Evolutionary conservation across 2,329 filamentous ascomycete genomes (phyloP).

Genomic region (Penicillium sp.): DNA sequence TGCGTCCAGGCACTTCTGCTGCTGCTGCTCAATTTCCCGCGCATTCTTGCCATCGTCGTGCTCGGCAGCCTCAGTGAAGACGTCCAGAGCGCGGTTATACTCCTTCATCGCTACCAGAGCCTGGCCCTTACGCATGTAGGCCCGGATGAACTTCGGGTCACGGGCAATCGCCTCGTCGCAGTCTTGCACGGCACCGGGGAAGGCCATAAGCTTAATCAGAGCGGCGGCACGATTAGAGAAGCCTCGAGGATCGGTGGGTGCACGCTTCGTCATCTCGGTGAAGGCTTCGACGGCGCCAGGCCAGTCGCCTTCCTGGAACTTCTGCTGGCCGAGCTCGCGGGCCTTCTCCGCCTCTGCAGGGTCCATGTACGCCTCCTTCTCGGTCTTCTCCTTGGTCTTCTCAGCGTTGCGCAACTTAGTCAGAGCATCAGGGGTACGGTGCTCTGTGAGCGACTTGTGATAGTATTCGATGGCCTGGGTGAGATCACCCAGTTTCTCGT

Average conservation of each 20-base stretch:
- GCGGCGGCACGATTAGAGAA: conserved; percentile 97
- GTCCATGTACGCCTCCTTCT: conserved; percentile 79
- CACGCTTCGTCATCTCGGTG: conserved; percentile 93
- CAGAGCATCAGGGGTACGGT: conserved; percentile 90
- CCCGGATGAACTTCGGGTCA: conserved; percentile 88
- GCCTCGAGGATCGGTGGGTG: conserved; percentile 85
- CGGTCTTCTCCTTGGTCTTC: conserved; percentile 74
- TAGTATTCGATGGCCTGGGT: conserved; percentile 80
- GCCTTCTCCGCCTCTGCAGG: conserved; percentile 92
- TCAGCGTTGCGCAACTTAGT: conserved; percentile 88
- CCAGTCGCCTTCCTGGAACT: conserved; percentile 97
- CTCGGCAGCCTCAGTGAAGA: conserved; percentile 73
- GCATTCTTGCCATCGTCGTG: conserved; percentile 80
- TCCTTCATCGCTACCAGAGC: conserved; percentile 97
- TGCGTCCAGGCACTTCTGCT: conserved; percentile 84
- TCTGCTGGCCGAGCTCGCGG: conserved; percentile 88
- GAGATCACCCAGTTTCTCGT: conserved; percentile 85
- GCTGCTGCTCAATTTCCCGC: conserved; percentile 88
- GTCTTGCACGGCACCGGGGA: conserved; percentile 89
- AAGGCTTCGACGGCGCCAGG: conserved; percentile 92
- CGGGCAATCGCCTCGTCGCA: conserved; percentile 88
- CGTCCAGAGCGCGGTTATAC: conserved; percentile 91
- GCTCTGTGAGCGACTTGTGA: conserved; percentile 90
- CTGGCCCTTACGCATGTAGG: conserved; percentile 95
- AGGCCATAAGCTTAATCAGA: conserved; percentile 93